Conservation (phyloP, 163 green algal genomes). For the Chlamydomonas reinhardtii region DNA sequence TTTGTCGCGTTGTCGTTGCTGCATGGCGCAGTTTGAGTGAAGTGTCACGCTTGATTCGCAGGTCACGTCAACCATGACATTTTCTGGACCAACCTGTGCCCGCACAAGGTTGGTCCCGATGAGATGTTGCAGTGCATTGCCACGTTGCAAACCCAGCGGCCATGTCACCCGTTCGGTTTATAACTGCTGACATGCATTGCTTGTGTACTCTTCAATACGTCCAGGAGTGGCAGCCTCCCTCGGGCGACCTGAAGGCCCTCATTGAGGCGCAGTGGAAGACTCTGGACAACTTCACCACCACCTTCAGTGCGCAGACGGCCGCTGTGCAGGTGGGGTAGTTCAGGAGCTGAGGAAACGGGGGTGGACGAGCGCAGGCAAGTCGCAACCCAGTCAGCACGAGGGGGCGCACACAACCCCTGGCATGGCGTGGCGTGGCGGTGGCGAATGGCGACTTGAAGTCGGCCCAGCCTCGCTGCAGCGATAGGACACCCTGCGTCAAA, state of each 20-base stretch:
- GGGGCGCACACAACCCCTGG: too few relatives aligned
- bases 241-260: slow-evolving; percentile 78
- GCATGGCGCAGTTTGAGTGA: neutral
- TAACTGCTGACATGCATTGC: too few relatives aligned
- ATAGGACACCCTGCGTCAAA: too few relatives aligned
- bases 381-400: too few relatives aligned
- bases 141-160: neutral
- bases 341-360: too few relatives aligned
- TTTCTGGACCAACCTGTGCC: slow-evolving; percentile 96
- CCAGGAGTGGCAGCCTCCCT: slow-evolving; percentile 83
- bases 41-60: slow-evolving; percentile 52
- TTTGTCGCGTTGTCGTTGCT: neutral
- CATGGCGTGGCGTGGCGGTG: too few relatives aligned
- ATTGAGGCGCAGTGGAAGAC: slow-evolving; percentile 94
- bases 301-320: slow-evolving; percentile 86
- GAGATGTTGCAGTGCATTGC: neutral
- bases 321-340: slow-evolving; percentile 86
- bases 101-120: slow-evolving; percentile 71
- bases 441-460: too few relatives aligned
- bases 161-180: too few relatives aligned
- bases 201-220: neutral
- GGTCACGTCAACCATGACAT: slow-evolving; percentile 98
- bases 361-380: too few relatives aligned
- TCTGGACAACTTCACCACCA: slow-evolving; percentile 84
- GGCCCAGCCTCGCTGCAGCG: too few relatives aligned